Conservation (phyloP, 2,329 filamentous ascomycete genomes). For the Trichoderma endophyticum region DNA sequence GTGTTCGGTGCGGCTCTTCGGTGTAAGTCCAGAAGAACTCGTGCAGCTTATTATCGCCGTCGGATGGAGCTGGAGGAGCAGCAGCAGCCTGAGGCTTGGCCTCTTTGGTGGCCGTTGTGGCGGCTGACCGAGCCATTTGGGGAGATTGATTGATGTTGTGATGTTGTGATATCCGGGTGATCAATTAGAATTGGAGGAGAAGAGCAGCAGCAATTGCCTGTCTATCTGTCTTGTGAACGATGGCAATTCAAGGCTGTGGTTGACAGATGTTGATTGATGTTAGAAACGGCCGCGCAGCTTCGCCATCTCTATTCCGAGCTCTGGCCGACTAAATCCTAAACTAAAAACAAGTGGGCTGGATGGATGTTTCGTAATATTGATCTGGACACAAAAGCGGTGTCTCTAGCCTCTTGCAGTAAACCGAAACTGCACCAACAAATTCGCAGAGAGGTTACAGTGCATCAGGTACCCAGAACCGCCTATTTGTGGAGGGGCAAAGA, state of each 20-base stretch:
- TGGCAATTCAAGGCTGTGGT: neutral
- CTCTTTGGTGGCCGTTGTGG: conserved; percentile 33
- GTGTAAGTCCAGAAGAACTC: conserved; percentile 98
- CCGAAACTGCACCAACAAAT: neutral
- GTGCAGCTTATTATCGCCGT: conserved; percentile 32
- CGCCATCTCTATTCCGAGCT: neutral
- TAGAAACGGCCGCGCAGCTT: neutral
- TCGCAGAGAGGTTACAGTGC: neutral
- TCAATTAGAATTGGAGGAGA: neutral
- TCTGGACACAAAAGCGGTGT: conserved; percentile 11
- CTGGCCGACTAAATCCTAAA: neutral
- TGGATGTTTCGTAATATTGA: neutral
- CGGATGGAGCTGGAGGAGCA: conserved; percentile 16
- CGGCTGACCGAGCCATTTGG: conserved; percentile 15
- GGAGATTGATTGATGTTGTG: neutral
- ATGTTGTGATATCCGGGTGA: neutral
- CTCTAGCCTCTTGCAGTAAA: neutral
- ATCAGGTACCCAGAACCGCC: neutral
- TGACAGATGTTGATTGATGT: neutral
- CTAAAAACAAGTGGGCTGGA: neutral
- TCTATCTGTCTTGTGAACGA: neutral
- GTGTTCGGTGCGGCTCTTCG: conserved; percentile 90
- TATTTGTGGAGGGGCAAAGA: neutral
- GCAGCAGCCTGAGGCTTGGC: conserved; percentile 28
- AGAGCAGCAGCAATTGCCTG: neutral